Conservation (phyloP, 345 rosid genomes). For the Viola odorata region DNA sequence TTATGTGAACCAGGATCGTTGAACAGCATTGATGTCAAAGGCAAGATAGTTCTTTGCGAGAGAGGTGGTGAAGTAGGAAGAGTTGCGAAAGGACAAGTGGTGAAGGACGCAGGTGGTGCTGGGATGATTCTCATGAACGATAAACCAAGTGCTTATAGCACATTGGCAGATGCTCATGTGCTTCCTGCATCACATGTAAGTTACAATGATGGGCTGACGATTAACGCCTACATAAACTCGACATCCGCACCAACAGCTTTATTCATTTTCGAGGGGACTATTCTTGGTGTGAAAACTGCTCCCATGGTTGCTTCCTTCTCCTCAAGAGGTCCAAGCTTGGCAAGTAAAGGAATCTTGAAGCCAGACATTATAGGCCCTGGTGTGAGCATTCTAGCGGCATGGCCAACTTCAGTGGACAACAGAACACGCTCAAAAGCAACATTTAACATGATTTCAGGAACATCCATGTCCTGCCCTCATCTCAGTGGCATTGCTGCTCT, state of each 20-base stretch:
- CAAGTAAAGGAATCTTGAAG: constrained; percentile 21
- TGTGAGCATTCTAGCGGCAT: constrained; percentile 12
- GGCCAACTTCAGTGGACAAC: constrained; percentile 4
- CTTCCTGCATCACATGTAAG: constrained; percentile 15
- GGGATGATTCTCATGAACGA: constrained; percentile 17
- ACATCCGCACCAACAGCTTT: constrained; percentile 2
- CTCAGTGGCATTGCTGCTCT: constrained; percentile 54
- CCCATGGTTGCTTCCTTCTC: constrained; percentile 14
- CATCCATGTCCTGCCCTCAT: constrained; percentile 62
- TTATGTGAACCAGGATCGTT: constrained; percentile 9
- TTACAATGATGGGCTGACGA: constrained; percentile 4
- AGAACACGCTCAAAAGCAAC: neutral
- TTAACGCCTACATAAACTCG: constrained; percentile 9
- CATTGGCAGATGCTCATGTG: neutral
- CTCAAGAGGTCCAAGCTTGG: constrained; percentile 16
- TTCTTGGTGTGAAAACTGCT: constrained; percentile 8
- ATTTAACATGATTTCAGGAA: constrained; percentile 36
- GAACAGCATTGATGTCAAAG: neutral
- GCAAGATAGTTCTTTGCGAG: constrained; percentile 10
- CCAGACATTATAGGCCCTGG: constrained; percentile 27
- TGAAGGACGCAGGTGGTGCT: constrained; percentile 13
- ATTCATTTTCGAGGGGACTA: constrained; percentile 10
- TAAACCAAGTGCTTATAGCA: neutral
- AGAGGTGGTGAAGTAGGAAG: neutral
- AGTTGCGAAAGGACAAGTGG: constrained; percentile 8